Base-by-base conservation (phyloP, 345 rosid species). In the Sisymbrium altissimum region DNA sequence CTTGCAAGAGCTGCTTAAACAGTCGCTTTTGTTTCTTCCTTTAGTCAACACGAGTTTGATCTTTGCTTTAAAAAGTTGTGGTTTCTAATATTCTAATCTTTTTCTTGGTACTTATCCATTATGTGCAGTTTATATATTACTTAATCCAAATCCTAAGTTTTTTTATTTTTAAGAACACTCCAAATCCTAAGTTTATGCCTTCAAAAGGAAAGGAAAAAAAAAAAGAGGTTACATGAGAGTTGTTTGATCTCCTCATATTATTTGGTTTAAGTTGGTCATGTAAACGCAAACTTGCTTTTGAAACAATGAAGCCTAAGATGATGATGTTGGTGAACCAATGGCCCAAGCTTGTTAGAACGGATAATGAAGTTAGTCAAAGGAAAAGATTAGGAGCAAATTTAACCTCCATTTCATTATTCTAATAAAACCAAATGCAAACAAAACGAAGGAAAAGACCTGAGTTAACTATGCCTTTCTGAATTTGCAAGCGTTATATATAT, bases 1-100 rank as follows among this genome's bases (percentile, higher is more conserved):
- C 85, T 85, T 78, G 97, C 97, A 7, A 88, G 89, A 80, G 97
- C 97, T 72, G 94, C 97, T 80, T 89, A 83, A 74, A 4, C 10
- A 7, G 1, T 6, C 23, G 0, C 32, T 11, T 38, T 4, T 36
- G 41, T 23, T 49, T 46, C 18, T 59, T 59, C 18, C 44, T 32
- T 33, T 15, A 7, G 10, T 11, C 17, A 9, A 12, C 18, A 50
- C 36, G 3, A 45, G 41, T 46, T 27, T 25, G 1, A 30, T 43
- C 52, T 30, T 59, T 74, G 46, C 19, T 32, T 68, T 18, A 15
- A 54, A 50, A 29, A 30, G 6, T 3, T n/a, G 32, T 65, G 70
- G 5, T 45, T 29, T 25, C 6, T 9, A 3, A 14, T 52, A 25
- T 4, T 52, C 15, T 59, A 19, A 38, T 60, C 33, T 17, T 64